A percentile compares a stretch with the other conserved stretches of the same genome.
phyloP scores from a whole-genome alignment of 805 yeast species.

The Myxozyma sirexii region DNA sequence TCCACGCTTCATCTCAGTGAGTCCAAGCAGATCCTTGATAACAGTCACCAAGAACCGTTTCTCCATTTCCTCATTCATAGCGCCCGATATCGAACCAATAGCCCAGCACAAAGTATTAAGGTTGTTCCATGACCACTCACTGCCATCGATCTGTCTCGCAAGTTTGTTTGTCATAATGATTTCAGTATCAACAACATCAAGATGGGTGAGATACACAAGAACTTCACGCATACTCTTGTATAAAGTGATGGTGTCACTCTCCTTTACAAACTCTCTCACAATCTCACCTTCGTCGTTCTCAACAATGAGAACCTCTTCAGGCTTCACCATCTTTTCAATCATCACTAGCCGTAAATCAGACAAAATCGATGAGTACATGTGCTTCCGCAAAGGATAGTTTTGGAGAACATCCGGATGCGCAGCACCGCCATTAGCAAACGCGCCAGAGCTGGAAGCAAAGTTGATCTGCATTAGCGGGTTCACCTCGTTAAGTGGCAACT shows the following conservation, averaged over 20 bases:
- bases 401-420: slow-evolving; percentile 78
- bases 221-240: slow-evolving; percentile 96
- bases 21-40: slow-evolving; percentile 84
- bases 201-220: slow-evolving; percentile 89
- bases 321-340: slow-evolving; percentile 96
- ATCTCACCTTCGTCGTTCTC: slow-evolving; percentile 99
- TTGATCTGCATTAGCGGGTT: slow-evolving; percentile 74
- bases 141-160: slow-evolving; percentile 89
- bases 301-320: slow-evolving; percentile 95
- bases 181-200: slow-evolving; percentile 92
- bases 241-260: slow-evolving; percentile 92
- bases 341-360: slow-evolving; percentile 87
- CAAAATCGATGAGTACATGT: slow-evolving; percentile 74
- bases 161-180: slow-evolving; percentile 89
- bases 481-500: slow-evolving; percentile 69
- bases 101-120: slow-evolving; percentile 99
- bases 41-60: slow-evolving; percentile 91
- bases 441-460: slow-evolving; percentile 45
- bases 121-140: slow-evolving; percentile 99
- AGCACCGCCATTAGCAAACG: slow-evolving; percentile 64
- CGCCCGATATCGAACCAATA: slow-evolving; percentile 96
- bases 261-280: slow-evolving; percentile 95
- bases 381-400: slow-evolving; percentile 82
- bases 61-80: slow-evolving; percentile 98
- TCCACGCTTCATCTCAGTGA: slow-evolving; percentile 95